Conservation (phyloP, 371 early-diverging fungal species). For the Mortierella sp. region DNA sequence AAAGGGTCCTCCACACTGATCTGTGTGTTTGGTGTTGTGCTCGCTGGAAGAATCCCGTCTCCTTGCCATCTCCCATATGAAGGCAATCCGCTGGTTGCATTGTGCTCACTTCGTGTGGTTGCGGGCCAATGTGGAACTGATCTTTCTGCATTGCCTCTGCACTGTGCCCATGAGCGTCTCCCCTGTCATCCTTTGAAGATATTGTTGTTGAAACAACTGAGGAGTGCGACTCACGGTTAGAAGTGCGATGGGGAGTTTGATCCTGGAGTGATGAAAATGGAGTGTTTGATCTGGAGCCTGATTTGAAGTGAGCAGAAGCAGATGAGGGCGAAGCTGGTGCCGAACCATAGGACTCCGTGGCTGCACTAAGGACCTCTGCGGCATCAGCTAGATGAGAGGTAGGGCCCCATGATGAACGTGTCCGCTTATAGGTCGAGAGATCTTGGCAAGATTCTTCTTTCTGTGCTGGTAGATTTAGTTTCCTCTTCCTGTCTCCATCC, state of each 20-base stretch:
- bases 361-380: constrained; percentile 6
- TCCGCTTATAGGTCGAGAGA: neutral
- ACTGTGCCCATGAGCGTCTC: neutral
- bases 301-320: neutral
- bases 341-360: neutral
- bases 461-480: constrained; percentile 9
- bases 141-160: neutral
- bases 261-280: neutral
- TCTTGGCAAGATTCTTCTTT: neutral
- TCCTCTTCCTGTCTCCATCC: constrained; percentile 38
- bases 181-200: neutral
- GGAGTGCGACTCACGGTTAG: neutral
- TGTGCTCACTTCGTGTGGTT: neutral
- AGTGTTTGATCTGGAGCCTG: neutral
- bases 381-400: constrained; percentile 20
- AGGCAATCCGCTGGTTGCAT: neutral
- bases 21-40: constrained; percentile 6
- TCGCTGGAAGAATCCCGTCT: neutral
- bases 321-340: neutral
- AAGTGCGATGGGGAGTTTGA: neutral
- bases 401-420: constrained; percentile 8
- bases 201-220: neutral
- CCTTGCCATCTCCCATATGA: neutral
- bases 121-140: neutral
- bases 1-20: constrained; percentile 19